Conservation (phyloP, 2,329 filamentous ascomycete species). For the Alternaria atra region DNA sequence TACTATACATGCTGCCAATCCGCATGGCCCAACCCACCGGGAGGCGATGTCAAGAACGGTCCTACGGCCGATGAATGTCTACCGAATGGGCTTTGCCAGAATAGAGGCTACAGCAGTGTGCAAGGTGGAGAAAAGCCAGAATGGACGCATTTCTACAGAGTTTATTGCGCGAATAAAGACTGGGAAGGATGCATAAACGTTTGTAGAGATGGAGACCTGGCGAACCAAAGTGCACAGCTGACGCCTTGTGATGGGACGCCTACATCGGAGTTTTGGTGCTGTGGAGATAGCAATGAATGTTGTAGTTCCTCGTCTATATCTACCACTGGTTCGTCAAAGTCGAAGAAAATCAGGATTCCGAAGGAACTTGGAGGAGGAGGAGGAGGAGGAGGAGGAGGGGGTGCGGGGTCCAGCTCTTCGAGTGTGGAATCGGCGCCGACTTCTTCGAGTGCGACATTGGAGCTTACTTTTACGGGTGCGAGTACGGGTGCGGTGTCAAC, state of each 20-base stretch:
- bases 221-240: slow-evolving; percentile 5
- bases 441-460: not conserved
- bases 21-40: slow-evolving; percentile 15
- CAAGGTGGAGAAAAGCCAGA: not conserved
- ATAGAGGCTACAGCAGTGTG: slow-evolving; percentile 6
- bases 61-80: slow-evolving; percentile 20
- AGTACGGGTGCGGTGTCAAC: not conserved
- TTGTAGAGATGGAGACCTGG: slow-evolving; percentile 13
- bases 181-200: slow-evolving; percentile 20
- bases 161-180: slow-evolving; percentile 18
- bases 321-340: not conserved
- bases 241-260: slow-evolving; percentile 24
- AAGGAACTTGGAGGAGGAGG: not conserved
- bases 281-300: slow-evolving; percentile 9
- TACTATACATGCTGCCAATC: slow-evolving; percentile 19
- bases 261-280: slow-evolving; percentile 20
- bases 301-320: slow-evolving; percentile 1
- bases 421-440: not conserved
- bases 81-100: slow-evolving; percentile 25
- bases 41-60: slow-evolving; percentile 11
- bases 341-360: slow-evolving; percentile 6
- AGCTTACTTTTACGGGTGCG: not conserved
- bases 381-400: no score
- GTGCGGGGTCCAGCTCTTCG: not conserved
- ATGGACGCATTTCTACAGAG: slow-evolving; percentile 16